A percentile compares a stretch with the other conserved stretches of the same genome.
Evolutionary conservation across 2,329 filamentous ascomycete genomes (phyloP).

Genomic region (Chalaropsis ovoidea): DNA sequence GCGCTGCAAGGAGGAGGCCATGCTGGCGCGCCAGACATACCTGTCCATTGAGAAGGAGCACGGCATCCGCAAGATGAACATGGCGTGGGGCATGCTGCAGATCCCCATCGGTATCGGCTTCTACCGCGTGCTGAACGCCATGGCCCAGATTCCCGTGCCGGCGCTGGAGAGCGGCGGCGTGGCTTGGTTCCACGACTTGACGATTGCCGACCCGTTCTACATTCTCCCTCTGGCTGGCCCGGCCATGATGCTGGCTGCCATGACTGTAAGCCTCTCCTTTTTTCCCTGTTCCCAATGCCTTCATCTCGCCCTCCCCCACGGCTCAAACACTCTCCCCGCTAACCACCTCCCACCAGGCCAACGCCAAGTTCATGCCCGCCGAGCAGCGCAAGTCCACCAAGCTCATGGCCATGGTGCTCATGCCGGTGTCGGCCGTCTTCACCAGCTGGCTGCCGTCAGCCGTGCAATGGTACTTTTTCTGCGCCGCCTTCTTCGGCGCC

Average conservation of each 20-base stretch:
- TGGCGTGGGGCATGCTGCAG: slow-evolving; percentile 37
- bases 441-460: slow-evolving; percentile 41
- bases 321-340: slow-evolving; percentile 25
- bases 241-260: slow-evolving; percentile 44
- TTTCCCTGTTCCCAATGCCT: not conserved
- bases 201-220: slow-evolving; percentile 64
- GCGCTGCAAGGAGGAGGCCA: slow-evolving; percentile 24
- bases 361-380: slow-evolving; percentile 32
- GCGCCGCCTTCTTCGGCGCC: slow-evolving; percentile 31
- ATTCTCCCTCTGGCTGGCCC: slow-evolving; percentile 58
- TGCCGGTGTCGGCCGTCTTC: slow-evolving; percentile 37
- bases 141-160: slow-evolving; percentile 71
- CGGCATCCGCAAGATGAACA: slow-evolving; percentile 31
- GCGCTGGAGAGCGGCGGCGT: slow-evolving; percentile 59
- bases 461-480: slow-evolving; percentile 42
- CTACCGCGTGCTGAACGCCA: slow-evolving; percentile 65
- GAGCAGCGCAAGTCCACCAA: slow-evolving; percentile 34
- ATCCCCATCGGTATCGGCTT: slow-evolving; percentile 67
- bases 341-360: slow-evolving; percentile 31
- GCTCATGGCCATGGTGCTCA: slow-evolving; percentile 38
- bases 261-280: slow-evolving; percentile 37
- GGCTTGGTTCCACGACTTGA: slow-evolving; percentile 71
- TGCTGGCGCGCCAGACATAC: slow-evolving; percentile 30
- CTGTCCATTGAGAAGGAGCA: slow-evolving; percentile 31
- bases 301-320: too few species aligned